phyloP scores from a whole-genome alignment of 768 basidiomycete species.

The Tulasnella calospora region DNA sequence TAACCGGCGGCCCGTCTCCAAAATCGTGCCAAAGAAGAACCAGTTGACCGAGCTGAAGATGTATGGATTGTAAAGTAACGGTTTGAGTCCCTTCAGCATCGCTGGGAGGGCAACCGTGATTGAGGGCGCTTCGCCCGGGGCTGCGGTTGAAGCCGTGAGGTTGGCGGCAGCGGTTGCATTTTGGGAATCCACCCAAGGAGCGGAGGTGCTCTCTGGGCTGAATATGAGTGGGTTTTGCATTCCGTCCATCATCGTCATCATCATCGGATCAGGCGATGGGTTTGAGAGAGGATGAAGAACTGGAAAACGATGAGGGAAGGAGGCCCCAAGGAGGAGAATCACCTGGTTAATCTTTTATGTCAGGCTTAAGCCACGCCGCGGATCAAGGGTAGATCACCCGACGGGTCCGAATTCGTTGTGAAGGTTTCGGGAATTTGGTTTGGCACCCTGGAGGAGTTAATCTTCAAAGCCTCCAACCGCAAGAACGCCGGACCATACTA shows the following conservation, averaged over 20 bases:
- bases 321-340: neutral
- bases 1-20: constrained; percentile 30
- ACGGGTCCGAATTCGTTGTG: no score
- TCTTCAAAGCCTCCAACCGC: no score
- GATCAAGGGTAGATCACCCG: no score
- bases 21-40: constrained; percentile 31
- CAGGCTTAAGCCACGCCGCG: no score
- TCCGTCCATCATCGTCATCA: neutral
- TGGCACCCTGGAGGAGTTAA: no score
- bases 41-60: constrained; percentile 25
- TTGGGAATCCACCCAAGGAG: neutral
- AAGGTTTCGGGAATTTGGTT: no score
- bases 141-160: neutral
- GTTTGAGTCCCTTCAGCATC: constrained; percentile 9
- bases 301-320: neutral
- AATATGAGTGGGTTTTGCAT: neutral
- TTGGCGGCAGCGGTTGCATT: constrained; percentile 10
- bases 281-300: neutral
- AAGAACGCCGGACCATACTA: no score
- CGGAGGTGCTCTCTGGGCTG: neutral
- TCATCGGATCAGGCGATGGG: neutral
- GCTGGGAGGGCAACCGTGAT: constrained; percentile 4
- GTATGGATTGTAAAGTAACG: constrained; percentile 15
- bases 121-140: neutral
- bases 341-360: neutral